Base-by-base conservation (phyloP, 2,329 filamentous ascomycete genomes). In the Acephala macrosclerotiorum region DNA sequence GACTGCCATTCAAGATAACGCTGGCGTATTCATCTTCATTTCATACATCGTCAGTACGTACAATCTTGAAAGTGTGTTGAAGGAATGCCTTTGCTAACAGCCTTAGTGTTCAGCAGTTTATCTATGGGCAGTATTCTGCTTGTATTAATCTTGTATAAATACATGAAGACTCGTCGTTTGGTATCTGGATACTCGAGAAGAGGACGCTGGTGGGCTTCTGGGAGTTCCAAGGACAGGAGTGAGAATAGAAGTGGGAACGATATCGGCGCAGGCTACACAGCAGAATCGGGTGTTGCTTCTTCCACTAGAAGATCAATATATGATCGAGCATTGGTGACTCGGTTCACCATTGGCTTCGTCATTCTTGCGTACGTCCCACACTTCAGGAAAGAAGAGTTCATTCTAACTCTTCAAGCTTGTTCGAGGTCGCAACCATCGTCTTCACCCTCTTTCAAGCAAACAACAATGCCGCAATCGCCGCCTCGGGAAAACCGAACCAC, bases 331-430 rank as follows among this genome's bases (percentile, higher is more conserved):
- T 75, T 84, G 5, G 70, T 84, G 6, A 74, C 79, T 7, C 79
- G 82, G 11, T 84, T 84, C 67, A 78, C 78, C 1, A 76, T 83
- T 14, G 81, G 77, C 1, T 83, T 83, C 64, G 63, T 79, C 2
- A 75, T 81, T 12, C 70, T 83, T 49, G 74, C 70, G 73, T 75
- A 67, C 61, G 70, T 68, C 11, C n/a, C 25, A 3, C 18, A 12
- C 22, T 26, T 26, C 11, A 4, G 20, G 7, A 14, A 9, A 40
- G 35, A 40, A 20, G 6, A 45, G n/a, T 59, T 42, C 11, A 49
- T 26, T 22, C 58, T 69, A 58, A 70, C 47, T 38, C 58, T 12
- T 40, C n/a, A 36, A 76, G 77, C 3, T 64, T 74, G 47, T 81
- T 81, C 58, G 77, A 82, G 65, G 65, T 79, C 1, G 70, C 77